phyloP scores from a whole-genome alignment of 371 early-diverging fungal species.

The Fennellomyces sp. region DNA sequence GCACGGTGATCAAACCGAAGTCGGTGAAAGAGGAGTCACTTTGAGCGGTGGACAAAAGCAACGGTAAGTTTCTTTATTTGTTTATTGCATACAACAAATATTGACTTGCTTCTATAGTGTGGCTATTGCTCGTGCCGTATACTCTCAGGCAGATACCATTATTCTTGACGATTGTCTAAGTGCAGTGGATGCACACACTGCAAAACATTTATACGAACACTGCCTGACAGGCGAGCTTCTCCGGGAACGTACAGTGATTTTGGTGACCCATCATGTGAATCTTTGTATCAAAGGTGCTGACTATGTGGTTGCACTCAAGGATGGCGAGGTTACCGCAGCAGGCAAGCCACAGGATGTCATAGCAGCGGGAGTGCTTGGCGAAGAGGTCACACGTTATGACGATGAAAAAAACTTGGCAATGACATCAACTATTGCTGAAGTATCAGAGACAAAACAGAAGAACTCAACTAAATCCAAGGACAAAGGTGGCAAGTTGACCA shows the following conservation, averaged over 20 bases:
- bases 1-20: conserved; percentile 85
- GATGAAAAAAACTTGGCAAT: conserved; percentile 19
- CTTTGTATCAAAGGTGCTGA: conserved; percentile 73
- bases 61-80: conserved; percentile 39
- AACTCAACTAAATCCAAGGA: neutral
- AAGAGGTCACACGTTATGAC: conserved; percentile 29
- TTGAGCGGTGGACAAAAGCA: conserved; percentile 90
- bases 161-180: conserved; percentile 82
- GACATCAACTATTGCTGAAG: conserved; percentile 27
- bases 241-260: conserved; percentile 75
- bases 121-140: conserved; percentile 80
- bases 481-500: conserved; percentile 53
- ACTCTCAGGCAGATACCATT: conserved; percentile 68
- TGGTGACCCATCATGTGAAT: conserved; percentile 86
- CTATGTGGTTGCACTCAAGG: conserved; percentile 72
- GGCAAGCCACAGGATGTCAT: conserved; percentile 57
- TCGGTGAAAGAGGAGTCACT: conserved; percentile 89
- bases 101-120: conserved; percentile 38
- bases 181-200: conserved; percentile 88
- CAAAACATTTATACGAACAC: conserved; percentile 71
- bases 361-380: conserved; percentile 49
- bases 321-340: conserved; percentile 65
- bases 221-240: conserved; percentile 71
- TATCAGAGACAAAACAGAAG: conserved; percentile 11
- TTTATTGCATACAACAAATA: too few species aligned